Base-by-base conservation (phyloP, 345 rosid genomes). In the Trapa bicornis region DNA sequence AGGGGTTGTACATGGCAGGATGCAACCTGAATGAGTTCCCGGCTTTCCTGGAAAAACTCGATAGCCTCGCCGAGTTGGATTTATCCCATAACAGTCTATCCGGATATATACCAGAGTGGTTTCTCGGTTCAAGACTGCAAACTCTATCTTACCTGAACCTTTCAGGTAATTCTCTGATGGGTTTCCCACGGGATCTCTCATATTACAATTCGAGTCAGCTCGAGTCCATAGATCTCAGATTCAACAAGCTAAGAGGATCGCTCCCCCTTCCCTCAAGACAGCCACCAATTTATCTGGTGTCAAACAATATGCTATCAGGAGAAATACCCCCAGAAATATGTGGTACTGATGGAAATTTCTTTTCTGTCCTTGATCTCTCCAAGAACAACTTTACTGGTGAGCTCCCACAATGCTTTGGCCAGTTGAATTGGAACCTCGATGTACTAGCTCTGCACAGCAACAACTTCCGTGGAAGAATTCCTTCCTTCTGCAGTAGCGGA, bases 361-460 rank as follows among this genome's bases (percentile, higher is more conserved):
- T 39, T 39, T 39, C 42, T 39, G 42, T 39, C 6, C 61, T 79
- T 16, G 78, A 79, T 69, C 22, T 79, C 61, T 72, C 73, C 0
- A 33, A n/a, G 39, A 79, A 81, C 14, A 65, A 56, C 5, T 60
- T 77, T 4, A 73, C 37, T 0, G 73, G 81, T 3, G 36, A 9
- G 22, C 61, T 78, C 54, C 82, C 84, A 0, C 71, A 37, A 17
- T 83, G 84, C 33, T 73, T 83, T 9, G 68, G 63, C 7, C 61
- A 71, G 22, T 45, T 64, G 3, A 64, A 67, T 12, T 0, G 1
- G 14, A 0, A 2, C 0, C 54, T 72, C 0, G 2, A 15, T 0
- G 2, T 73, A 0, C n/a, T 80, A 1, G 38, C 66, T 47, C 22
- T 78, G 0, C 66, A 12, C 2, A 67, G 60, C 58, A 79, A 79